Conservation (phyloP, 2,329 filamentous ascomycete species). For the Aspergillus flavus region DNA sequence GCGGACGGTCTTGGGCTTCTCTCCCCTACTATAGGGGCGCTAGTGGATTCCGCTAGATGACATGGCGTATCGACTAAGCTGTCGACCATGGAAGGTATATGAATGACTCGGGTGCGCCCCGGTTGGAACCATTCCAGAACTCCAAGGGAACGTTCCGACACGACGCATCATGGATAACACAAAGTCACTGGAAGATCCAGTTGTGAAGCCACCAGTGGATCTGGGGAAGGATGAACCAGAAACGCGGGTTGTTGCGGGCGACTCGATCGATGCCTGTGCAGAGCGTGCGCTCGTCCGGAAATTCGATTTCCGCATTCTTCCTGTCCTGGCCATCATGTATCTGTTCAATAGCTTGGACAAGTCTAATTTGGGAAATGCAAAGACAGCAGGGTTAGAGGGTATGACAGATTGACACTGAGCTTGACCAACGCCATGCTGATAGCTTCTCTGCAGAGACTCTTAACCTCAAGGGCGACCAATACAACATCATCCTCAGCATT, state of each 20-base stretch:
- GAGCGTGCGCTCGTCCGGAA: constrained; percentile 54
- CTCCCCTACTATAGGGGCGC: background rate
- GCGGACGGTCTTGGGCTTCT: background rate
- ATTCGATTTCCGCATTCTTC: constrained; percentile 49
- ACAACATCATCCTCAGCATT: constrained; percentile 31
- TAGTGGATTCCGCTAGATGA: background rate
- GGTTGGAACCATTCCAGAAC: background rate
- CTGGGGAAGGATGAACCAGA: background rate
- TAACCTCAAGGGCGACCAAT: constrained; percentile 27
- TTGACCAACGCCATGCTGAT: background rate
- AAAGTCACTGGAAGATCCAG: background rate
- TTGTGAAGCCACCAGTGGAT: background rate
- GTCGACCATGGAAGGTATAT: background rate
- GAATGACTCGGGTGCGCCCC: background rate
- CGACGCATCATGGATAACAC: background rate
- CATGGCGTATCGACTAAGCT: background rate
- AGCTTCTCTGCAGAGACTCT: constrained; percentile 21
- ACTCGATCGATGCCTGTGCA: constrained; percentile 38
- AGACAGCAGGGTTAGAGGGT: constrained; percentile 29
- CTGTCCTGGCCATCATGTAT: constrained; percentile 59
- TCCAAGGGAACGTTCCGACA: background rate
- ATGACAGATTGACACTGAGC: background rate
- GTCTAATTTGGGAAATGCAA: constrained; percentile 39
- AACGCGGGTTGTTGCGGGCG: background rate
- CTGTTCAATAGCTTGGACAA: constrained; percentile 53